phyloP scores from a whole-genome alignment of 768 basidiomycete species.

The Asterophora parasitica region DNA sequence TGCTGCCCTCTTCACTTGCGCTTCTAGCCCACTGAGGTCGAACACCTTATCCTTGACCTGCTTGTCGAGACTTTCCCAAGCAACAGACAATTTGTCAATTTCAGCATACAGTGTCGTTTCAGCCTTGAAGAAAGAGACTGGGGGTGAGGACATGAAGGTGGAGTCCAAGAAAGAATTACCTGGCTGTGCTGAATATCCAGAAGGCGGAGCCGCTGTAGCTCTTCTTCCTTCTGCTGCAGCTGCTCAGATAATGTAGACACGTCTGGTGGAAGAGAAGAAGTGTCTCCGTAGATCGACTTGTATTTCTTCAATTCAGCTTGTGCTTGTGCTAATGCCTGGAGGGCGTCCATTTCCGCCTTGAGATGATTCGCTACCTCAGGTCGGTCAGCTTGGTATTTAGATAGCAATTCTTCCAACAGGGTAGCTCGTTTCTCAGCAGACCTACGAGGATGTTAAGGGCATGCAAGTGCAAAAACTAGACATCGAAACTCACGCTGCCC shows the following conservation, averaged over 20 bases:
- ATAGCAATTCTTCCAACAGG: slow-evolving; percentile 51
- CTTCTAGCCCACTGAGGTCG: slow-evolving; percentile 71
- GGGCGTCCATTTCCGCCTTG: slow-evolving; percentile 44
- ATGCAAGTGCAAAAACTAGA: neutral
- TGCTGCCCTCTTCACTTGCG: slow-evolving; percentile 55
- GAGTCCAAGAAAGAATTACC: slow-evolving; percentile 37
- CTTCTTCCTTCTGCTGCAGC: slow-evolving; percentile 64
- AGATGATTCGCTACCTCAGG: slow-evolving; percentile 51
- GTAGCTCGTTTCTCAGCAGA: slow-evolving; percentile 43
- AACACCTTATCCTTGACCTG: slow-evolving; percentile 84
- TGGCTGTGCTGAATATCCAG: slow-evolving; percentile 60
- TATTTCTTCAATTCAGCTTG: slow-evolving; percentile 54
- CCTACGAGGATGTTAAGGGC: slow-evolving; percentile 32
- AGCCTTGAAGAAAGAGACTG: slow-evolving; percentile 38
- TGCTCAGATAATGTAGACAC: slow-evolving; percentile 43
- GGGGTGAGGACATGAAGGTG: slow-evolving; percentile 1
- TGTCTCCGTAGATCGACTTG: slow-evolving; percentile 57
- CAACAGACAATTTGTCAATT: slow-evolving; percentile 77
- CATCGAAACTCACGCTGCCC: slow-evolving; percentile 44
- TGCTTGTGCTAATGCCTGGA: slow-evolving; percentile 41
- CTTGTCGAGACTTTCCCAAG: slow-evolving; percentile 81
- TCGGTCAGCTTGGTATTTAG: slow-evolving; percentile 40
- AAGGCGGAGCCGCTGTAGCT: slow-evolving; percentile 57
- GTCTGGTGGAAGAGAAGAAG: slow-evolving; percentile 48
- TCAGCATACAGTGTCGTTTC: slow-evolving; percentile 79